Evolutionary conservation across 140 eudicot species (phyloP), one percentile per base, ranked within the genome.

Genomic region (Stevia rebaudiana): DNA sequence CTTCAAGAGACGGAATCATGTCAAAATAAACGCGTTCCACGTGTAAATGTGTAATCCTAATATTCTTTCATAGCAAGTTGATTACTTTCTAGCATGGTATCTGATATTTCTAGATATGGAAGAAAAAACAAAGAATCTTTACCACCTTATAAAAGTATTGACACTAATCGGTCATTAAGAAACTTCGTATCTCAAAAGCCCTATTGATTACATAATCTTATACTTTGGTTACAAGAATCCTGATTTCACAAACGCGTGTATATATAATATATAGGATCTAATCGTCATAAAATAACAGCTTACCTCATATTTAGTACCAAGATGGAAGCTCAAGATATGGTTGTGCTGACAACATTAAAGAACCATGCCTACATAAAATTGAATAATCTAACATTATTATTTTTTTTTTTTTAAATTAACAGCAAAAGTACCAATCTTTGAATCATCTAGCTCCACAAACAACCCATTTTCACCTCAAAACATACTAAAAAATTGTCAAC

Each of bases 1-100:
- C 91, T 49, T 86, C 97, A 31, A 89, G 80, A 48, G 97, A 76
- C 49, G 97, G 95, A 63, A 89, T 80, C 73, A 71, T 63, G 28
- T 83, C 95, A 61, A 78, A 89, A 58, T 4, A 50, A 59, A 58
- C 33, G n/a, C n/a, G n/a, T n/a, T n/a, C n/a, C n/a, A 54, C 2
- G 19, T 44, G 5, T 19, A 35, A 50, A 50, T 42, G 28, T 49
- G 12, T 8, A 12, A 49, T 49, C 28, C 18, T 10, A 22, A n/a
- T 19, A 50, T 21, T 21, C 33, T 50, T 15, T 50, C 57, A 50
- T 50, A 50, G 57, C 22, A 21, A 21, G 31, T 11, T 22, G 11
- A 22, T 50, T 21, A 21, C 33, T 50, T 50, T 21, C 16, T 51
- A 23, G 36, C 35, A 51, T 23, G 59, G 8, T 23, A 51, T 51